These are phyloP conservation scores for Pezicula neosporulosa DNA, from an alignment of 2,329 filamentous ascomycete species.

Conservation along the genomic window DNA sequence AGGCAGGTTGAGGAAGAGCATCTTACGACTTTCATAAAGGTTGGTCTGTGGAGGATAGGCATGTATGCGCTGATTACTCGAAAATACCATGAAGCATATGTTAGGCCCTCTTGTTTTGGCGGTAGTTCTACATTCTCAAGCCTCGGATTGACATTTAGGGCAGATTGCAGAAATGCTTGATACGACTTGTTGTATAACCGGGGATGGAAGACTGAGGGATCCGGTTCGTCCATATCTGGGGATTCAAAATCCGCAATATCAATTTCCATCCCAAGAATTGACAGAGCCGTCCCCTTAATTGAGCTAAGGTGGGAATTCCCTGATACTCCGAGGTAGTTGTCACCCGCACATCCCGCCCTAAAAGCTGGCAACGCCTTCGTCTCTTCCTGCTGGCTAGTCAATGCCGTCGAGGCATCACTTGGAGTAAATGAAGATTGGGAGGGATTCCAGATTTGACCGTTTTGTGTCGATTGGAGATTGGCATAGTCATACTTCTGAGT, in stretches of 20 bases:
- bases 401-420: background rate
- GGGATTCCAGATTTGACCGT: conserved; percentile 14
- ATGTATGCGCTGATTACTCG: conserved; percentile 67
- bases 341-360: conserved; percentile 38
- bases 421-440: conserved; percentile 8
- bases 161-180: conserved; percentile 64
- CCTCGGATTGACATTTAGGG: conserved; percentile 56
- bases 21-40: conserved; percentile 65
- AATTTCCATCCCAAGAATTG: conserved; percentile 75
- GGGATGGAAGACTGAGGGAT: conserved; percentile 35
- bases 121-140: conserved; percentile 59
- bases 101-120: conserved; percentile 58
- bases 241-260: conserved; percentile 72
- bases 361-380: conserved; percentile 20
- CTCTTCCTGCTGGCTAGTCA: conserved; percentile 14
- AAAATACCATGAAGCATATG: conserved; percentile 74
- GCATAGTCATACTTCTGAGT: conserved; percentile 13
- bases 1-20: background rate
- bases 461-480: conserved; percentile 5
- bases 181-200: conserved; percentile 69
- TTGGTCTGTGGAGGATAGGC: conserved; percentile 74
- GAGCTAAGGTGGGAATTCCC: conserved; percentile 66
- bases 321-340: conserved; percentile 62
- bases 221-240: conserved; percentile 60
- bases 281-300: conserved; percentile 72